Evolutionary conservation across 805 yeast genomes (phyloP), one percentile per base, ranked within the genome.

Genomic region (Priceomyces melissophilus): DNA sequence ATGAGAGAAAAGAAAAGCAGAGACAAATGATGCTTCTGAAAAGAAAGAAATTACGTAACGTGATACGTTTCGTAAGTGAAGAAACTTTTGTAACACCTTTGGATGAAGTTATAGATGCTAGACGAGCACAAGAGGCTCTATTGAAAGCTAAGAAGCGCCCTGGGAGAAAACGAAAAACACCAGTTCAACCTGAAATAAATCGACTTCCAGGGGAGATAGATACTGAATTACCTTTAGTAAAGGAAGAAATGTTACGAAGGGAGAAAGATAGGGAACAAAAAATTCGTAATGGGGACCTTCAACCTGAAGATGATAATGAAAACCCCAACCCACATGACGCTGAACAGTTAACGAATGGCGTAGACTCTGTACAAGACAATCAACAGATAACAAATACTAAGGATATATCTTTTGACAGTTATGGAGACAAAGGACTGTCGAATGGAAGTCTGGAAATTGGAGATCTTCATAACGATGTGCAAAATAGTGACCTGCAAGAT

Each of bases 1-100:
- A 84, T 32, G 82, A 79, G 35, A 82, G 87, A 53, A 88, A 87
- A 57, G 82, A 83, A 58, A 76, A 76, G 40, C 91, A 90, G 54
- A 69, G 90, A 41, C 87, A 84, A 34, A 64, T 85, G 44, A 78
- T 86, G 59, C 71, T 79, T 43, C 83, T 83, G 54, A 79, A 74
- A 51, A 77, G 90, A 47, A 69, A 68, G 32, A 79, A 78, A 52
- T 62, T 93, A 49, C 68, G 68, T 2, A 75, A 84, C 40, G 79
- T 82, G 8, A 56, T 88, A 9, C 67, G 87, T 35, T 71, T 76
- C 35, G 55, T 61, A 3, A 73, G 82, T 37, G 51, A 56, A 34
- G 75, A 75, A n/a, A 62, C 69, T 13, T 70, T 57, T 30, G 74
- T 86, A 2, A 72, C 84, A 0, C 89, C 95, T 0, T 49, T 67